Conservation (phyloP, 1,284 basidiomycete genomes). For the Cutaneotrichosporon sp. region DNA sequence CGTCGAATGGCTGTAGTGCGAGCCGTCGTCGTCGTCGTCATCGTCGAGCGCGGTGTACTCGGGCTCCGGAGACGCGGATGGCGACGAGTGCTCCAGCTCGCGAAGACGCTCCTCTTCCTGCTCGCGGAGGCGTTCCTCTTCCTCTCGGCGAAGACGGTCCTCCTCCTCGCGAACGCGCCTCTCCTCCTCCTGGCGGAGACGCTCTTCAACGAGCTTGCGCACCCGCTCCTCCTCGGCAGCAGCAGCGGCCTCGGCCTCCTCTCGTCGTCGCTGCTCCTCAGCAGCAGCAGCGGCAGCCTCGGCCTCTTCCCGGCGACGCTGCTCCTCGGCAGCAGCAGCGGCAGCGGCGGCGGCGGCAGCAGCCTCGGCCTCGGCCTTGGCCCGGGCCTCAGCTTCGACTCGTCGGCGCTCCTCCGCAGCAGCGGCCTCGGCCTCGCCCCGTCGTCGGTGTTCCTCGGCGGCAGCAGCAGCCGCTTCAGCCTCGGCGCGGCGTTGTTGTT, state of each 20-base stretch:
- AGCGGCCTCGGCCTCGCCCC: background rate
- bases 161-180: slow-evolving; percentile 35
- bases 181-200: slow-evolving; percentile 32
- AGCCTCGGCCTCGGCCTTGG: background rate
- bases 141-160: no score
- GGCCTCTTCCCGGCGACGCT: background rate
- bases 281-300: background rate
- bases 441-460: slow-evolving; percentile 1
- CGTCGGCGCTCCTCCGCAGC: background rate
- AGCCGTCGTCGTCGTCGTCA: slow-evolving; percentile 2
- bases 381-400: background rate
- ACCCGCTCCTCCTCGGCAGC: slow-evolving; percentile 18
- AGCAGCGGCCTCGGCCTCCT: slow-evolving; percentile 26
- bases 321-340: background rate
- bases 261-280: background rate
- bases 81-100: slow-evolving; percentile 12
- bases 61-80: background rate
- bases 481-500: background rate
- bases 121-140: slow-evolving; percentile 28
- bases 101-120: slow-evolving; percentile 35
- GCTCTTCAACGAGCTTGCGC: background rate
- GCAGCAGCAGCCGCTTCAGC: background rate
- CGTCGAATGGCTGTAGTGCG: background rate
- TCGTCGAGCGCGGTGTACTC: slow-evolving; percentile 4
- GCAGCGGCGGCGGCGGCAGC: background rate